phyloP scores from a whole-genome alignment of 176 grass and related monocot genomes.

The Carex cristatella region DNA sequence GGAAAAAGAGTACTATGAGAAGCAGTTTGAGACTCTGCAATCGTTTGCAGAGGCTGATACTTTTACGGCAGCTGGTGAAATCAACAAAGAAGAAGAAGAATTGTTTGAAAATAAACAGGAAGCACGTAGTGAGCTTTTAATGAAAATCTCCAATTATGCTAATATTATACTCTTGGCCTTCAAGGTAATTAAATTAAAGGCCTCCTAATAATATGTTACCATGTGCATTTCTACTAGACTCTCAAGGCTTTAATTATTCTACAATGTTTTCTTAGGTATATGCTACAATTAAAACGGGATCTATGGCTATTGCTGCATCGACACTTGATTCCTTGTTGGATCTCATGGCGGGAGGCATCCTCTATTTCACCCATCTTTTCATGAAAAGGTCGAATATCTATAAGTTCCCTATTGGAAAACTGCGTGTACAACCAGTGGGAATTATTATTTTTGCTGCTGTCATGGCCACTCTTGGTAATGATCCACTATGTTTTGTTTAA shows the following conservation, averaged over 20 bases:
- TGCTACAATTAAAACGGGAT: slow-evolving; percentile 65
- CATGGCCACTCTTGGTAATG: slow-evolving; percentile 72
- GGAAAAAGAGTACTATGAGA: slow-evolving; percentile 70
- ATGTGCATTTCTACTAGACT: neutral
- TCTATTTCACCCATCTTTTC: slow-evolving; percentile 69
- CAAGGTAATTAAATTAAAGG: slow-evolving; percentile 41
- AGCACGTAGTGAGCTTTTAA: slow-evolving; percentile 61
- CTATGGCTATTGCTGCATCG: slow-evolving; percentile 81
- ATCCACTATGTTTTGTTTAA: slow-evolving; percentile 20
- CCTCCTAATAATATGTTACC: neutral
- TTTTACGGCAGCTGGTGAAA: slow-evolving; percentile 38
- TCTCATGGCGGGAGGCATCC: slow-evolving; percentile 70
- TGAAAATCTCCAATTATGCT: slow-evolving; percentile 78
- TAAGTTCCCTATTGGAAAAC: slow-evolving; percentile 77
- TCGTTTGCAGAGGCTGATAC: slow-evolving; percentile 63
- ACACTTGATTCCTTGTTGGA: slow-evolving; percentile 89
- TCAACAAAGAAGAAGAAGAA: slow-evolving; percentile 31
- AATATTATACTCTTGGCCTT: slow-evolving; percentile 66
- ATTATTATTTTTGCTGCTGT: slow-evolving; percentile 76
- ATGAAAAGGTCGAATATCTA: slow-evolving; percentile 85
- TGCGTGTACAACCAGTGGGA: slow-evolving; percentile 68
- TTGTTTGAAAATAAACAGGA: slow-evolving; percentile 37
- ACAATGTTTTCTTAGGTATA: slow-evolving; percentile 41
- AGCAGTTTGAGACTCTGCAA: slow-evolving; percentile 56
- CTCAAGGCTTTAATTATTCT: neutral